phyloP scores from a whole-genome alignment of 306 rosid genomes.

The Corylus avellana region DNA sequence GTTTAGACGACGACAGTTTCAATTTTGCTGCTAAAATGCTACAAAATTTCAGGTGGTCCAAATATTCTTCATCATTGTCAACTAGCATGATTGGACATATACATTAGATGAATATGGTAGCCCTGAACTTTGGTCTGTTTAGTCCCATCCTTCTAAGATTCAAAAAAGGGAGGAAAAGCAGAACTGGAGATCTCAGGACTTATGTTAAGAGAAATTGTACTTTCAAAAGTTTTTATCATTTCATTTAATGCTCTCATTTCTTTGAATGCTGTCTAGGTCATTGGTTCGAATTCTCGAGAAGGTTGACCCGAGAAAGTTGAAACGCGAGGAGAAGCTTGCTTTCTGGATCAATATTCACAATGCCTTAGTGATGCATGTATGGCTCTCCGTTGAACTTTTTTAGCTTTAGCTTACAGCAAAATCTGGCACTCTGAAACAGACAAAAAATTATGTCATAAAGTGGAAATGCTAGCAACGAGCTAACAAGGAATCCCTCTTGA shows the following conservation, averaged over 20 bases:
- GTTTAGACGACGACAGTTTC: constrained; percentile 32
- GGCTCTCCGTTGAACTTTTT: neutral
- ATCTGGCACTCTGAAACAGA: neutral
- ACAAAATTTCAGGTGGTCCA: constrained; percentile 33
- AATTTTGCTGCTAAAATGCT: constrained; percentile 35
- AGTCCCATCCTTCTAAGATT: neutral
- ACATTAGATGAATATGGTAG: neutral
- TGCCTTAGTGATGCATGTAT: constrained; percentile 48
- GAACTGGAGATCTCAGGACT: neutral
- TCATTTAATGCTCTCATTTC: neutral
- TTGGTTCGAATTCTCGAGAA: constrained; percentile 41
- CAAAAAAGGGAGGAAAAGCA: neutral
- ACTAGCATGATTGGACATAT: neutral
- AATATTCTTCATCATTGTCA: neutral
- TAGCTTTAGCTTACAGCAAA: neutral
- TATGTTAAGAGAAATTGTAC: neutral
- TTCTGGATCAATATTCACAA: constrained; percentile 52
- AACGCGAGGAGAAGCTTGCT: constrained; percentile 44
- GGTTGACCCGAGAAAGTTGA: constrained; percentile 39
- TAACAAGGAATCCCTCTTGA: neutral
- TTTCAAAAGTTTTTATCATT: neutral
- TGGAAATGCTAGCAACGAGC: neutral
- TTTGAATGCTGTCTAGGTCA: constrained; percentile 23
- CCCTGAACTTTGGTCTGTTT: neutral
- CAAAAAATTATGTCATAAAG: neutral